phyloP scores from a whole-genome alignment of 768 basidiomycete genomes.

The Pleurotus djamor region DNA sequence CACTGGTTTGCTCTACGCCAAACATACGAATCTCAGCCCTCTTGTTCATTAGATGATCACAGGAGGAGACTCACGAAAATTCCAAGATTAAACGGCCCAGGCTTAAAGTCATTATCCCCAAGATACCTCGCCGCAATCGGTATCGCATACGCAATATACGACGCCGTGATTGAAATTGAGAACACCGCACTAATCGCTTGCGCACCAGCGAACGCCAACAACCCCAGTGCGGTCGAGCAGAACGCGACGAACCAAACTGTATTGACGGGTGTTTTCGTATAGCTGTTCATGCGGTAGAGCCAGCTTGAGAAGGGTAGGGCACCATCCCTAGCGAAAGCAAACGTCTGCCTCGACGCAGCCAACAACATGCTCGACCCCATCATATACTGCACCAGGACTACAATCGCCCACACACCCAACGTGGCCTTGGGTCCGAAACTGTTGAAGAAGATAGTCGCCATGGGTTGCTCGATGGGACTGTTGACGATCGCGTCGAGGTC shows the following conservation, averaged over 20 bases:
- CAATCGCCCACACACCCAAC: slow-evolving; percentile 33
- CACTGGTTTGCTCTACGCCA: slow-evolving; percentile 52
- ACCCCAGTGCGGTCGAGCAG: slow-evolving; percentile 47
- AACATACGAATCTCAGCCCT: neutral
- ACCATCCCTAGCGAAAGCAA: slow-evolving; percentile 61
- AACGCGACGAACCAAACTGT: slow-evolving; percentile 51
- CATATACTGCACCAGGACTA: slow-evolving; percentile 37
- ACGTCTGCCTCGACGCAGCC: slow-evolving; percentile 57
- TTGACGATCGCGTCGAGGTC: slow-evolving; percentile 35
- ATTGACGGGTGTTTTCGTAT: slow-evolving; percentile 53
- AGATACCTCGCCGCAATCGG: slow-evolving; percentile 53
- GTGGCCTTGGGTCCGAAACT: slow-evolving; percentile 41
- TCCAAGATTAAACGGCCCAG: slow-evolving; percentile 57
- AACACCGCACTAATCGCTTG: slow-evolving; percentile 63
- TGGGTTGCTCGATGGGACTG: slow-evolving; percentile 37
- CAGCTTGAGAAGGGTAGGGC: slow-evolving; percentile 63
- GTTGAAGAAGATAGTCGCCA: slow-evolving; percentile 39
- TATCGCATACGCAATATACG: slow-evolving; percentile 51
- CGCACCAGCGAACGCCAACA: slow-evolving; percentile 58
- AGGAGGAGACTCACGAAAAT: slow-evolving; percentile 22
- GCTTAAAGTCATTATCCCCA: slow-evolving; percentile 45
- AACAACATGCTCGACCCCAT: slow-evolving; percentile 59
- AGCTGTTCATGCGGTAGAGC: slow-evolving; percentile 55
- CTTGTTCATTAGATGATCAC: neutral
- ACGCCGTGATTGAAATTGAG: slow-evolving; percentile 38